Conservation (phyloP, 768 basidiomycete species). For the Pleurotus giganteus region DNA sequence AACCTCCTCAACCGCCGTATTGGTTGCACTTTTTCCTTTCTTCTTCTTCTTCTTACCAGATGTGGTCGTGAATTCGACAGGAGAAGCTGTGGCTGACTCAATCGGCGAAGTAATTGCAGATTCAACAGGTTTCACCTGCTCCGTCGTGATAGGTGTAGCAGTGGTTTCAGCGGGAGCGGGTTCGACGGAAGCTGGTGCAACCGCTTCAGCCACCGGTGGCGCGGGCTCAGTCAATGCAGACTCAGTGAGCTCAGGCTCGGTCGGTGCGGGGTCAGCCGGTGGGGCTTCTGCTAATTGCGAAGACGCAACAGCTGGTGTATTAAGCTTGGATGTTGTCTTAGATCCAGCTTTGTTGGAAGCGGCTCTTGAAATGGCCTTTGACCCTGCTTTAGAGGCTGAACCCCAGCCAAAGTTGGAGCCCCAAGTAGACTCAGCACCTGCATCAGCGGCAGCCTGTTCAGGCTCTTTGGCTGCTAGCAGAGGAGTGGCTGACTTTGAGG, state of each 20-base stretch:
- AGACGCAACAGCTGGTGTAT: not conserved
- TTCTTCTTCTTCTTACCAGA: slow-evolving; percentile 5
- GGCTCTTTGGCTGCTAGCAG: not conserved
- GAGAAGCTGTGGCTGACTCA: not conserved
- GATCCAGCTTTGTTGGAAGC: slow-evolving; percentile 2
- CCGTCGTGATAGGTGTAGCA: not conserved
- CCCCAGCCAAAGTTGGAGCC: slow-evolving; percentile 1
- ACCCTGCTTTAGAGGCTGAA: not conserved
- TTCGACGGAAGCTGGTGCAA: not conserved
- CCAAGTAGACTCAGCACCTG: not conserved
- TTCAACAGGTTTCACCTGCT: not conserved
- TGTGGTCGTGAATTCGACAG: not conserved
- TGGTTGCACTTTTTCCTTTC: not conserved
- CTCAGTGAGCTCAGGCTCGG: not conserved
- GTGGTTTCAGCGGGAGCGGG: not conserved
- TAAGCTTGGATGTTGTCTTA: not conserved
- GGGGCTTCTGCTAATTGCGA: not conserved
- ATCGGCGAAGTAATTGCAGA: not conserved
- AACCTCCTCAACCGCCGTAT: not conserved
- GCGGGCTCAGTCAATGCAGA: slow-evolving; percentile 3
- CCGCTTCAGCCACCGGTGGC: not conserved
- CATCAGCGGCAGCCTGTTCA: not conserved
- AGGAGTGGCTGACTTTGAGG: not conserved
- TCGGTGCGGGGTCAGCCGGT: not conserved
- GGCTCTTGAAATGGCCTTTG: not conserved